These are phyloP conservation scores for Flaveria floridana DNA, from an alignment of 140 eudicot genomes.

Conservation along the genomic window DNA sequence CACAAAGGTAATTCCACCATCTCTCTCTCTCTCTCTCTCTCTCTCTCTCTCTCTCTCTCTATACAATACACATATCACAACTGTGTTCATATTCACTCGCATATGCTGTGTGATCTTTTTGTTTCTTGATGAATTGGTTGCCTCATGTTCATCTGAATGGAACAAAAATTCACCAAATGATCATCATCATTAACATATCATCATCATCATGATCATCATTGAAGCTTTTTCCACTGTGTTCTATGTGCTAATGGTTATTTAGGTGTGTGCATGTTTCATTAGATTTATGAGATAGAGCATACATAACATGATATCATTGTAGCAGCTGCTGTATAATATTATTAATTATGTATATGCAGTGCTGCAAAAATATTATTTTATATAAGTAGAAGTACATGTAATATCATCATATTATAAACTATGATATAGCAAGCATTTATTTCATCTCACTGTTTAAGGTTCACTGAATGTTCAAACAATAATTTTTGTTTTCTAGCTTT, in stretches of 20 bases:
- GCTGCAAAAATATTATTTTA: not conserved
- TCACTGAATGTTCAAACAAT: slow-evolving; percentile 16
- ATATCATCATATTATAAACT: not conserved
- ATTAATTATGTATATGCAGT: not conserved
- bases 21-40: not conserved
- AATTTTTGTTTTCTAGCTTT: not conserved
- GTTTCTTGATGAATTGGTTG: not conserved
- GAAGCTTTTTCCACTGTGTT: not conserved
- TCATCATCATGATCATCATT: not conserved
- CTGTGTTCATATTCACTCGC: not conserved
- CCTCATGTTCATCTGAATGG: not conserved
- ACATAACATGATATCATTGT: too few species aligned
- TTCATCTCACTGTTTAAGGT: slow-evolving; percentile 7
- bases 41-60: not conserved
- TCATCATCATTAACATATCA: not conserved
- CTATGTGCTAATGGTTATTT: not conserved
- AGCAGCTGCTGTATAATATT: not conserved
- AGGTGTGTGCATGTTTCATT: not conserved
- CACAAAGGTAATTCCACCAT: slow-evolving; percentile 4
- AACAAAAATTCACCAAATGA: not conserved
- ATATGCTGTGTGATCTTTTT: not conserved
- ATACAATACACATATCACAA: not conserved
- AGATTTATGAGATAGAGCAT: not conserved
- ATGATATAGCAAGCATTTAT: not conserved
- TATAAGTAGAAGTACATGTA: not conserved